Percentiles rank a stretch among this genome's conserved stretches.
phyloP scores from a whole-genome alignment of 805 yeast species.

The Metschnikowia sp. region DNA sequence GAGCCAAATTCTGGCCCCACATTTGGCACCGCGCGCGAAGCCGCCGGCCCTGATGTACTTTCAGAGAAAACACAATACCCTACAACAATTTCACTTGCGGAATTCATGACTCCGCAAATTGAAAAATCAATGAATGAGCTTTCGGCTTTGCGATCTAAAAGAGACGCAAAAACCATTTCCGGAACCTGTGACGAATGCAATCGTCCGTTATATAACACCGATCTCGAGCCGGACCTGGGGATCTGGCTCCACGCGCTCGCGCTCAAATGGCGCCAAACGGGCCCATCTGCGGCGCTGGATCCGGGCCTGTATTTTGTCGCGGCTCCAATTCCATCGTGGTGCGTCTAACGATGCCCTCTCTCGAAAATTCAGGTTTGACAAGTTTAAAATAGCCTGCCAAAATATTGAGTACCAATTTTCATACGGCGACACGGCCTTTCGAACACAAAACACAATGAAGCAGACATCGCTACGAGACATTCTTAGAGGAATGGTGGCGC shows the following conservation, averaged over 20 bases:
- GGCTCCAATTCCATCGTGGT: slow-evolving; percentile 6
- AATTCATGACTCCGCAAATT: neutral
- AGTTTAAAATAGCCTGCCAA: no score
- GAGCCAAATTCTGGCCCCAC: neutral
- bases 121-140: neutral
- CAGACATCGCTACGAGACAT: slow-evolving; percentile 1
- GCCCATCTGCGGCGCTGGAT: neutral
- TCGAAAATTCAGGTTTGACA: no score
- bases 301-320: neutral
- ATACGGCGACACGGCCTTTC: no score
- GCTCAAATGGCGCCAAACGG: slow-evolving; percentile 22
- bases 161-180: neutral
- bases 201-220: slow-evolving; percentile 10
- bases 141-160: neutral
- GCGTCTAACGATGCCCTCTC: slow-evolving; percentile 3
- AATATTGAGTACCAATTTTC: no score
- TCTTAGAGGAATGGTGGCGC: slow-evolving; percentile 1
- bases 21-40: neutral
- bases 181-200: slow-evolving; percentile 14
- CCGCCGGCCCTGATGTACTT: neutral
- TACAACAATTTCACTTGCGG: neutral
- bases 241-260: slow-evolving; percentile 49
- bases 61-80: neutral
- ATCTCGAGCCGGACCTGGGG: slow-evolving; percentile 19
- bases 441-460: neutral